A percentile compares a stretch with the other conserved stretches of the same genome.
Evolutionary conservation across 768 basidiomycete species (phyloP).

Genomic region (Polyporus arcularius): DNA sequence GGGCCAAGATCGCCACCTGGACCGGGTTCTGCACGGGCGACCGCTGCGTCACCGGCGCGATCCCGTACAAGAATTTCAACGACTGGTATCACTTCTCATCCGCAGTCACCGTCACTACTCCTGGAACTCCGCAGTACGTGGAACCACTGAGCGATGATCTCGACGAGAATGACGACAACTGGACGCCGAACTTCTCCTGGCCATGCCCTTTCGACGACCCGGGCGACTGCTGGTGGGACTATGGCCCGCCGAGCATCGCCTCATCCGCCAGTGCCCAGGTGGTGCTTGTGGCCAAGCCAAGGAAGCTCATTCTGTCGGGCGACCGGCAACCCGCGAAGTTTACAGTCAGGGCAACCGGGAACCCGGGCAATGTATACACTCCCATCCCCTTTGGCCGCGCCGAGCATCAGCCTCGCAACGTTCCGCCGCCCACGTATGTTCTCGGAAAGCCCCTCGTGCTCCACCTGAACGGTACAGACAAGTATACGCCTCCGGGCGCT

Average conservation of each 20-base stretch:
- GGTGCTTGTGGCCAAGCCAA: neutral
- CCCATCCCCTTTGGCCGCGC: neutral
- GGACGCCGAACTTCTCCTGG: slow-evolving; percentile 5
- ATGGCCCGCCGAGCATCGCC: neutral
- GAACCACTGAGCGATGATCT: neutral
- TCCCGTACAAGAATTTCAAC: slow-evolving; percentile 8
- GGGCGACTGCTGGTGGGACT: slow-evolving; percentile 2
- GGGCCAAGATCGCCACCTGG: slow-evolving; percentile 6
- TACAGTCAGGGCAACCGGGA: neutral
- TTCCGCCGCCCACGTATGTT: slow-evolving; percentile 5
- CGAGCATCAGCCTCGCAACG: neutral
- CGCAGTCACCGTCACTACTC: neutral
- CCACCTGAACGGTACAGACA: neutral
- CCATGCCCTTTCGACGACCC: slow-evolving; percentile 6
- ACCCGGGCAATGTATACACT: neutral
- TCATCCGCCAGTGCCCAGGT: neutral
- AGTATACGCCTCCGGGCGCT: neutral
- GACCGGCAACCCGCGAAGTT: neutral
- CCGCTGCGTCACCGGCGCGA: slow-evolving; percentile 1
- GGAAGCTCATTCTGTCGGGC: neutral
- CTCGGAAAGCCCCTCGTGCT: slow-evolving; percentile 1
- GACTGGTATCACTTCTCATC: slow-evolving; percentile 13
- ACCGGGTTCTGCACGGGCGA: neutral
- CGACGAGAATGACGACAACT: slow-evolving; percentile 3
- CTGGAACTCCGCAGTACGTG: slow-evolving; percentile 2